Evolutionary conservation across 139 green algal species (phyloP).

Genomic region (Asterochloris sp.): DNA sequence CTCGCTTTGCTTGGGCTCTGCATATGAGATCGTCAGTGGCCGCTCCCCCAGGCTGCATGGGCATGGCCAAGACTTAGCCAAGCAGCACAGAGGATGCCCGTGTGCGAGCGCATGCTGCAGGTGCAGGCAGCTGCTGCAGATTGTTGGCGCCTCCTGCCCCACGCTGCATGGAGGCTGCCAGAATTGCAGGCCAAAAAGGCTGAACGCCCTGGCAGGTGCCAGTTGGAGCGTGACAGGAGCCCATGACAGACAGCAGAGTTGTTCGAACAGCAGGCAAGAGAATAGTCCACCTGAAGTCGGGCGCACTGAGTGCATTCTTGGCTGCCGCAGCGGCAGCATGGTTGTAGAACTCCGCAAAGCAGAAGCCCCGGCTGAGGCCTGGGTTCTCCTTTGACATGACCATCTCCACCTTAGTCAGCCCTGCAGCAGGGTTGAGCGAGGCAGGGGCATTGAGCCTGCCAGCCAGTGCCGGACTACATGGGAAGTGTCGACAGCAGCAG

Average conservation of each 20-base stretch:
- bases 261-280: no score
- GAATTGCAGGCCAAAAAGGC: no score
- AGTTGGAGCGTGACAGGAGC: no score
- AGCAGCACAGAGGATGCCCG: no score
- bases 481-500: background rate
- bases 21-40: conserved; percentile 69
- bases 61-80: no score
- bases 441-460: background rate
- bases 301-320: conserved; percentile 46
- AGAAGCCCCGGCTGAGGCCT: conserved; percentile 79
- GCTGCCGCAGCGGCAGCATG: conserved; percentile 67
- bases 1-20: conserved; percentile 56
- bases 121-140: no score
- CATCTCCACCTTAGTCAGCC: conserved; percentile 57
- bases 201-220: no score
- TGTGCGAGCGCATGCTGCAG: no score
- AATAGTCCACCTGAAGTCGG: conserved; percentile 49
- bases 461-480: background rate
- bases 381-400: conserved; percentile 57
- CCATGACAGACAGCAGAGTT: no score
- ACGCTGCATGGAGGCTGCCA: no score
- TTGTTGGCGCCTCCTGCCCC: no score
- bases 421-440: conserved; percentile 24
- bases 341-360: conserved; percentile 92
- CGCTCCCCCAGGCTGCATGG: conserved; percentile 43